phyloP scores from a whole-genome alignment of 306 rosid genomes.

The Vigna radiata region DNA sequence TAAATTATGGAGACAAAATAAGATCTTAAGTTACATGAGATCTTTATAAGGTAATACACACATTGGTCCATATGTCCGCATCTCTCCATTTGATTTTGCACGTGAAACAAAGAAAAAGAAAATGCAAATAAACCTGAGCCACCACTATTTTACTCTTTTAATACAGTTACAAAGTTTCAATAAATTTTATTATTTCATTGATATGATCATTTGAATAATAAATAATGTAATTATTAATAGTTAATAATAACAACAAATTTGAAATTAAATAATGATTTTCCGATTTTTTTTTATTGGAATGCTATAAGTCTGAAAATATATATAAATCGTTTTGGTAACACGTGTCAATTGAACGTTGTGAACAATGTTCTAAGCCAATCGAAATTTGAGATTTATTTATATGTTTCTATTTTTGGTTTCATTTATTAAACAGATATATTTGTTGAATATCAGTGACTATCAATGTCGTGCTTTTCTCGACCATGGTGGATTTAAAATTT shows the following conservation, averaged over 20 bases:
- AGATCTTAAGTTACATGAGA: no score
- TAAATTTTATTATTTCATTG: no score
- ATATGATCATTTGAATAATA: no score
- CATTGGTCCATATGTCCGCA: no score
- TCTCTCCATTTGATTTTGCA: no score
- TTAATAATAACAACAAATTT: neutral
- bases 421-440: neutral
- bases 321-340: neutral
- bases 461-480: neutral
- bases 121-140: no score
- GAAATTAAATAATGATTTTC: neutral
- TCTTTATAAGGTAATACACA: no score
- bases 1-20: no score
- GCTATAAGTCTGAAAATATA: constrained; percentile 23
- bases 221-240: neutral
- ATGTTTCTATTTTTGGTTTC: neutral
- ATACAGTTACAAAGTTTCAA: no score
- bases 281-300: neutral
- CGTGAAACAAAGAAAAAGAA: no score
- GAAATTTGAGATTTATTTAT: neutral
- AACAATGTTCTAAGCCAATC: neutral
- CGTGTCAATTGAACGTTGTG: constrained; percentile 1
- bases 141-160: no score
- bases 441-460: neutral
- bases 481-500: neutral